These are phyloP conservation scores for Aspergillus pseudonomiae DNA, from an alignment of 2,329 filamentous ascomycete species.

Conservation along the genomic window DNA sequence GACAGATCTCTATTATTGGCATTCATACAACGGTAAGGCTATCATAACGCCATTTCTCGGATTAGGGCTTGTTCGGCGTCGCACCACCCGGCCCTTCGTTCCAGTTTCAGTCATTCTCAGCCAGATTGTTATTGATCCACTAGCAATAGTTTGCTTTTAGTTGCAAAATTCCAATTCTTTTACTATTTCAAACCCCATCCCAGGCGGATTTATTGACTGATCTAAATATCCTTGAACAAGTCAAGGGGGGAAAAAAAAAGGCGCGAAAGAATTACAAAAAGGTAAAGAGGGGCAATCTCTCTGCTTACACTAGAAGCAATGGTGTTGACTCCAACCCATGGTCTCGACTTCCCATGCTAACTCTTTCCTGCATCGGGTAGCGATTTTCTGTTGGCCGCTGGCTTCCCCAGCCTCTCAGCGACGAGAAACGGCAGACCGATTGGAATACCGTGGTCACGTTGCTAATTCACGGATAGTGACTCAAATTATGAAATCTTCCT, in stretches of 20 bases:
- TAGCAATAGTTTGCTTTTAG: not conserved
- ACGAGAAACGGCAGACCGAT: conserved; percentile 9
- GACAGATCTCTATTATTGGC: conserved; percentile 23
- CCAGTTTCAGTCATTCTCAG: not conserved
- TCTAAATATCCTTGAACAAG: not conserved
- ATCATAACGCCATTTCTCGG: conserved; percentile 11
- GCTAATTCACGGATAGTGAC: not conserved
- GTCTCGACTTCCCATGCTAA: conserved; percentile 5
- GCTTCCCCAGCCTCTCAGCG: not conserved
- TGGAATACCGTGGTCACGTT: conserved; percentile 1
- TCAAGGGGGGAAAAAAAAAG: not conserved
- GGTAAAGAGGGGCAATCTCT: not conserved
- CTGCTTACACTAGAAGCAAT: conserved; percentile 6
- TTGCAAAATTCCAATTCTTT: not conserved
- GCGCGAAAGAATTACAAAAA: not conserved
- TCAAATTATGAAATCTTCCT: not conserved
- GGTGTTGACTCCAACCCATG: conserved; percentile 2
- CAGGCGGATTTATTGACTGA: not conserved
- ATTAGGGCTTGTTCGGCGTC: conserved; percentile 4
- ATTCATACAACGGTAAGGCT: conserved; percentile 19
- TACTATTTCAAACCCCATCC: not conserved
- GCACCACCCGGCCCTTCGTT: conserved; percentile 10
- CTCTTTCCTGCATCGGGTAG: conserved; percentile 7
- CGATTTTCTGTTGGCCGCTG: conserved; percentile 7
- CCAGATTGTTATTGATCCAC: not conserved